A percentile compares a stretch with the other conserved stretches of the same genome.
These are phyloP conservation scores for Neurospora sp. DNA, from an alignment of 495 filamentous ascomycete species.

Conservation along the genomic window DNA sequence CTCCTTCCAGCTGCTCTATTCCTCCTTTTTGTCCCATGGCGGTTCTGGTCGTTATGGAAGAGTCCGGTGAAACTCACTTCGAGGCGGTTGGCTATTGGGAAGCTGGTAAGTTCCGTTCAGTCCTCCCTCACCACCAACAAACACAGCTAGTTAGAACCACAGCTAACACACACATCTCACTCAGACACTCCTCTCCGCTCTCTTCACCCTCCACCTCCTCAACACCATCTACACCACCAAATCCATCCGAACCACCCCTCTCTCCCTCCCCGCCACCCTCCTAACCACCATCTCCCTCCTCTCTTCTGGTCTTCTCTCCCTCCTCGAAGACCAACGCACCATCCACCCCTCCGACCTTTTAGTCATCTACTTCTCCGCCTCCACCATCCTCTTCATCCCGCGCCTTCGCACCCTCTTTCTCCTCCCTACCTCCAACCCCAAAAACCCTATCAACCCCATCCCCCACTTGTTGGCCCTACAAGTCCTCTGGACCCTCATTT, in stretches of 20 bases:
- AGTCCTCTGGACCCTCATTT: constrained; percentile 7
- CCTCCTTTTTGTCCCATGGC: constrained; percentile 15
- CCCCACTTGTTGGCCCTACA: neutral
- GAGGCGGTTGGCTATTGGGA: constrained; percentile 17
- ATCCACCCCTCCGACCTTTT: constrained; percentile 23
- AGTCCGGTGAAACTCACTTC: constrained; percentile 20
- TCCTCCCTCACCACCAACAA: neutral
- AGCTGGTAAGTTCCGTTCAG: constrained; percentile 11
- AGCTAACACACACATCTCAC: neutral
- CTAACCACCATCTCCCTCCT: constrained; percentile 7
- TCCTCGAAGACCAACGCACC: constrained; percentile 27
- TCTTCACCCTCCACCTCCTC: constrained; percentile 21
- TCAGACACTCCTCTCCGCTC: constrained; percentile 1
- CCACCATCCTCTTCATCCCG: constrained; percentile 14
- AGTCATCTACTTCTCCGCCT: constrained; percentile 24
- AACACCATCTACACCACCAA: constrained; percentile 13
- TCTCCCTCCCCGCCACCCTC: constrained; percentile 10
- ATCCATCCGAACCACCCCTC: neutral
- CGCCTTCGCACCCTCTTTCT: constrained; percentile 25
- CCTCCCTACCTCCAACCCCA: neutral
- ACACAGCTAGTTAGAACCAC: neutral
- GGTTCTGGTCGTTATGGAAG: constrained; percentile 16
- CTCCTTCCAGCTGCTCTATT: constrained; percentile 21
- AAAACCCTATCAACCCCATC: neutral
- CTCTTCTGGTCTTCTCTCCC: constrained; percentile 14